Evolutionary conservation across 805 yeast genomes (phyloP).

Genomic region (Candida piceae): DNA sequence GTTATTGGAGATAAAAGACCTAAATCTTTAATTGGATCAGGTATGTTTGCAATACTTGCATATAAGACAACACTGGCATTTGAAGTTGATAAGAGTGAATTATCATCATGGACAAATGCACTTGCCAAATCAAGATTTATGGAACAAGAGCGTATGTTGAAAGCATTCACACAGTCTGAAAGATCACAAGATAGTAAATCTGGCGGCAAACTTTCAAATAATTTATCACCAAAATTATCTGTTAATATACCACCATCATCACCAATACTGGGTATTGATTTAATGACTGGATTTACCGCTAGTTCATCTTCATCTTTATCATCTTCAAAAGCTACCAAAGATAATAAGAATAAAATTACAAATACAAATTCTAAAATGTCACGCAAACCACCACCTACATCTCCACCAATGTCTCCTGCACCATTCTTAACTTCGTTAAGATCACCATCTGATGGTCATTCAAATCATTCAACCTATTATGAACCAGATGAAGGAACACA

Average conservation of each 20-base stretch:
- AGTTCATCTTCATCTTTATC: too few relatives aligned
- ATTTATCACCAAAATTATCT: conserved; percentile 12
- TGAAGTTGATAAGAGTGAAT: conserved; percentile 48
- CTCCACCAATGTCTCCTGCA: conserved; percentile 5
- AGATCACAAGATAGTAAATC: conserved; percentile 30
- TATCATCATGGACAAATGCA: conserved; percentile 53
- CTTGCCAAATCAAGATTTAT: conserved; percentile 44
- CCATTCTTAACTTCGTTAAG: conserved; percentile 18
- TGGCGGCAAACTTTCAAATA: conserved; percentile 32
- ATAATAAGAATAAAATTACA: not conserved
- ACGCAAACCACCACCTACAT: conserved; percentile 15
- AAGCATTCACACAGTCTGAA: conserved; percentile 21
- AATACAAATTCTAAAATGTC: not conserved
- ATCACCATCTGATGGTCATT: conserved; percentile 4
- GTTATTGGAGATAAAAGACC: conserved; percentile 37
- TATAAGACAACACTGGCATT: conserved; percentile 49
- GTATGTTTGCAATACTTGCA: conserved; percentile 54
- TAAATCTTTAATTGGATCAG: conserved; percentile 34
- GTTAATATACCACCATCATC: conserved; percentile 16
- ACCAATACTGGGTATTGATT: conserved; percentile 11
- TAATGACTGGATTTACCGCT: conserved; percentile 6
- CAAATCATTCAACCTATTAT: conserved; percentile 1
- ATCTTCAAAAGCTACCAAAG: conserved; percentile 1
- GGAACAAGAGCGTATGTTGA: conserved; percentile 41
- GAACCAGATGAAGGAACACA: conserved; percentile 9